A percentile compares a stretch with the other conserved stretches of the same genome.
Evolutionary conservation across 352 stramenopile species (phyloP).

Genomic region (Phytophthora capsici): DNA sequence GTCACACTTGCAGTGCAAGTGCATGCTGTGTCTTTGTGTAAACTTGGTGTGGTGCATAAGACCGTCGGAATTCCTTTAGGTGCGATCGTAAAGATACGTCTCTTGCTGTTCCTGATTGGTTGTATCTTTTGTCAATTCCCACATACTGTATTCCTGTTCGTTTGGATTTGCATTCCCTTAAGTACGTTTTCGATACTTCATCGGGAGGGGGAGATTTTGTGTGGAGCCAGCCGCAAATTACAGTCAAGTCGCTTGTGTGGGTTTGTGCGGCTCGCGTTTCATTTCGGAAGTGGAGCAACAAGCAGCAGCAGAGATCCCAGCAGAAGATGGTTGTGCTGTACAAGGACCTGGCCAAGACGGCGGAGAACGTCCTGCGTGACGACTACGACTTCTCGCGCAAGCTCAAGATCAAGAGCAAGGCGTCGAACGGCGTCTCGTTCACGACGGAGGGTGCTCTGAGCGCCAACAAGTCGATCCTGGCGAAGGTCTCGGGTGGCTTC

Average conservation of each 20-base stretch:
- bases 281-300: slow-evolving; percentile 53
- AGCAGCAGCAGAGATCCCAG: slow-evolving; percentile 11
- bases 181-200: not conserved
- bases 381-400: slow-evolving; percentile 85
- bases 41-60: slow-evolving; percentile 6
- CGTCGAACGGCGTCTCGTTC: slow-evolving; percentile 76
- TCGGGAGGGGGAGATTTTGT: slow-evolving; percentile 32
- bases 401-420: slow-evolving; percentile 86
- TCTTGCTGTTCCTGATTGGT: not conserved
- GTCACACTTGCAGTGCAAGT: not conserved
- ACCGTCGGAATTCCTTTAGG: slow-evolving; percentile 6
- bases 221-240: slow-evolving; percentile 17
- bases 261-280: slow-evolving; percentile 44
- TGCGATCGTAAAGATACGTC: slow-evolving; percentile 21
- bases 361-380: slow-evolving; percentile 72
- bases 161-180: not conserved
- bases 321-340: slow-evolving; percentile 69
- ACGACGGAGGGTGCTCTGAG: slow-evolving; percentile 77
- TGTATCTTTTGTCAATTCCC: too few species aligned
- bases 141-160: too few species aligned
- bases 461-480: slow-evolving; percentile 86
- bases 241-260: slow-evolving; percentile 10
- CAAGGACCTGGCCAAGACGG: slow-evolving; percentile 86
- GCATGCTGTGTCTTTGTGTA: slow-evolving; percentile 10
- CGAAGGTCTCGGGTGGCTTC: slow-evolving; percentile 82